A percentile compares a stretch with the other conserved stretches of the same genome.
Evolutionary conservation across 371 early-diverging fungal genomes (phyloP).

Genomic region (Mortierella sp.): DNA sequence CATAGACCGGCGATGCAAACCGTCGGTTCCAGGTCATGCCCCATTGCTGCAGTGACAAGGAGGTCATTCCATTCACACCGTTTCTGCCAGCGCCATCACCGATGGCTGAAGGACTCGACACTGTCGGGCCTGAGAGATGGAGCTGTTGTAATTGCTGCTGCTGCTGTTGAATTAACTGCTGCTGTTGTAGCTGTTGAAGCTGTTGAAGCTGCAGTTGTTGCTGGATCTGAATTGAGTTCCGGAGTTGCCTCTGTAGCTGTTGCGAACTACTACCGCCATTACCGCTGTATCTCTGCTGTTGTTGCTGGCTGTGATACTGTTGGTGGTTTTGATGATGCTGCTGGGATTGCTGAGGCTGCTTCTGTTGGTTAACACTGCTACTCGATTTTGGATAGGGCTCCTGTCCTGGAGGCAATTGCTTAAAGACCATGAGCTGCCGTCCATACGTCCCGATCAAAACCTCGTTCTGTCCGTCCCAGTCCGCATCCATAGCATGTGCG

Average conservation of each 20-base stretch:
- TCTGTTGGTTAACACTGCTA: not conserved
- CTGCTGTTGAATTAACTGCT: not conserved
- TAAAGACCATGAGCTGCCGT: slow-evolving; percentile 80
- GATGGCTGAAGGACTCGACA: not conserved
- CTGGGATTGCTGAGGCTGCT: not conserved
- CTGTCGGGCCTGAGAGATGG: not conserved
- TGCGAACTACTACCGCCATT: not conserved
- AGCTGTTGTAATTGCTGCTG: not conserved
- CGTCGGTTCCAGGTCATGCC: slow-evolving; percentile 76
- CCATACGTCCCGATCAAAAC: slow-evolving; percentile 82
- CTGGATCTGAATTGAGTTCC: not conserved
- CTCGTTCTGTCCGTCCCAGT: slow-evolving; percentile 81
- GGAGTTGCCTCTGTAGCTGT: slow-evolving; percentile 7
- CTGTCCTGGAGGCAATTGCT: slow-evolving; percentile 61
- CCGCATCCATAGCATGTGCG: slow-evolving; percentile 81
- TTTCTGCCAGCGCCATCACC: not conserved
- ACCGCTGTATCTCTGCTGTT: not conserved
- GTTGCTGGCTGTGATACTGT: not conserved
- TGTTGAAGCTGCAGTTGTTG: slow-evolving; percentile 14
- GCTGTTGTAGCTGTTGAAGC: slow-evolving; percentile 12
- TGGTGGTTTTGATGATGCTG: slow-evolving; percentile 1
- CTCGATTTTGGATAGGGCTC: slow-evolving; percentile 7
- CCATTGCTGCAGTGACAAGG: slow-evolving; percentile 46
- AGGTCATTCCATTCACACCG: not conserved
- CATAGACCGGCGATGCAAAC: slow-evolving; percentile 80